Evolutionary conservation across 225 moss, liverwort and hornwort genomes (phyloP), one percentile per base, ranked within the genome.

Genomic region (Asterella californica): DNA sequence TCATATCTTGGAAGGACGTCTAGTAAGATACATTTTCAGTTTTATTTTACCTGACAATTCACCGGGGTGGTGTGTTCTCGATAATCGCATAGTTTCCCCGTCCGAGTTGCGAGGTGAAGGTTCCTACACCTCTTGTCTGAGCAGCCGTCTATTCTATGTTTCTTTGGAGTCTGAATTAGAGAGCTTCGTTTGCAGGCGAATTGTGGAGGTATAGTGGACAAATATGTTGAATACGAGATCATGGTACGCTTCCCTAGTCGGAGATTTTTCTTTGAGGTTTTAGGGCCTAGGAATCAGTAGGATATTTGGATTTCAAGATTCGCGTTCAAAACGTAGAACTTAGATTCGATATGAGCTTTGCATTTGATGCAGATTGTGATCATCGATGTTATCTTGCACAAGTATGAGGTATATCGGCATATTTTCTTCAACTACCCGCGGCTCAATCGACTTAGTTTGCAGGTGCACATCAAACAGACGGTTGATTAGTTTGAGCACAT

Each of bases 151-250:
- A 72, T 3, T 21, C 9, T 21, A 9, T 36, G 15, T 57, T 57
- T 22, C 2, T 71, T n/a, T 8, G 25, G 47, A 48, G 11, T n/a
- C n/a, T 71, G 71, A 71, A 33, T 0, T 32, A 22, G 54, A 17
- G 2, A n/a, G n/a, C 1, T 10, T 79, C 75, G 79, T 32, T 42
- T 82, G 87, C 92, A 96, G 93, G 77, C 81, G 52, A 75, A 83
- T 37, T 97, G 96, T 49, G 88, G 88, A 36, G 87, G 86, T 49
- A 87, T 86, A 10, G 93, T 91, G 66, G 96, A 97, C 74, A 91
- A 93, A 84, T 94, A 97, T 72, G 94, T 94, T 63, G 96, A 94
- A 81, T 93, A 87, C 60, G 96, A 97, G 84, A 86, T 89, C 83
- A 91, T 97, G 94, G 95, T 93, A 85, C 42, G 4, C 45, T 27